Conservation (phyloP, 371 early-diverging fungal species). For the Parasitella parasitica region DNA sequence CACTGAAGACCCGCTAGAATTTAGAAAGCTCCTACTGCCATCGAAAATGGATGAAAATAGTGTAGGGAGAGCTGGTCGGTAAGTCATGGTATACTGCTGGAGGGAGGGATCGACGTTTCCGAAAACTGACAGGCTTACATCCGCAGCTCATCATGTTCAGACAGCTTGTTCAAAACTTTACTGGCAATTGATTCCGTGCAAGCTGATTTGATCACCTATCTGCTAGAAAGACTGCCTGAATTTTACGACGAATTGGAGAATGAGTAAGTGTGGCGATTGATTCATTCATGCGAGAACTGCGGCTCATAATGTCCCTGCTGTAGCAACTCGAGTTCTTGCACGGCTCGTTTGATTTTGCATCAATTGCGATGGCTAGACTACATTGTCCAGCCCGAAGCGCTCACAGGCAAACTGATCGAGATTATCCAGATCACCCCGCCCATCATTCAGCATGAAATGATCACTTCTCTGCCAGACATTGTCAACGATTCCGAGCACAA, state of each 20-base stretch:
- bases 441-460: slow-evolving; percentile 75
- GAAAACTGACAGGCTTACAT: no score
- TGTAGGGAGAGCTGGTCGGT: slow-evolving; percentile 22
- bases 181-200: slow-evolving; percentile 67
- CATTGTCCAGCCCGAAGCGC: slow-evolving; percentile 60
- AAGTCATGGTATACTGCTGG: no score
- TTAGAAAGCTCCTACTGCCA: slow-evolving; percentile 42
- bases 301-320: neutral
- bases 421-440: slow-evolving; percentile 64
- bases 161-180: slow-evolving; percentile 65
- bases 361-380: slow-evolving; percentile 83
- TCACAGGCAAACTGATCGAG: slow-evolving; percentile 73
- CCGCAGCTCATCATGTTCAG: slow-evolving; percentile 23
- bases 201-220: slow-evolving; percentile 52
- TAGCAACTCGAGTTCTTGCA: slow-evolving; percentile 49
- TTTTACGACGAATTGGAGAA: slow-evolving; percentile 63
- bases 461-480: slow-evolving; percentile 74
- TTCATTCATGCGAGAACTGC: no score
- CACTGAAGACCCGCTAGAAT: slow-evolving; percentile 20
- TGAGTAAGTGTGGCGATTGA: slow-evolving; percentile 36
- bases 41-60: slow-evolving; percentile 14
- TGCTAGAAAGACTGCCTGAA: slow-evolving; percentile 68
- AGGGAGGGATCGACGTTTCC: no score
- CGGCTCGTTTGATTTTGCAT: slow-evolving; percentile 68
- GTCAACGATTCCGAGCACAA: slow-evolving; percentile 75